Conservation (phyloP, 148 eudicot genomes). For the Nepenthes gracilis region DNA sequence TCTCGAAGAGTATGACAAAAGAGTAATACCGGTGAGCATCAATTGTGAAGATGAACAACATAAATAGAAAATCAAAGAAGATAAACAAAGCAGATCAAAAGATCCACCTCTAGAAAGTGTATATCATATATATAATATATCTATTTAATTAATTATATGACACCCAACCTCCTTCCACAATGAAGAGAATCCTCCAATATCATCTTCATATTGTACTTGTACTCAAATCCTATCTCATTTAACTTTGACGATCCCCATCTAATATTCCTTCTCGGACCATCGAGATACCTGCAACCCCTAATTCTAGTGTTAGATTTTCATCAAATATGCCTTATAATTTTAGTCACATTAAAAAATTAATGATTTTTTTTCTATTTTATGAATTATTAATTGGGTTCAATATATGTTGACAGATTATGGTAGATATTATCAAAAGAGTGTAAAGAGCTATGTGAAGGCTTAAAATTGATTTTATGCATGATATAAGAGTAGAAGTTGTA, state of each 20-base stretch:
- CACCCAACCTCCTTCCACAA: slow-evolving; percentile 13
- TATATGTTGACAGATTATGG: not conserved
- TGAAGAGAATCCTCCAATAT: slow-evolving; percentile 21
- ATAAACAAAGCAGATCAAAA: no score
- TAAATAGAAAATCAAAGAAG: no score
- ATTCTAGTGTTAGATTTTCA: not conserved
- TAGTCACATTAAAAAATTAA: not conserved
- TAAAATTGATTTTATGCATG: no score
- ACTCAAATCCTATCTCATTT: slow-evolving; percentile 29
- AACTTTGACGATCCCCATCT: slow-evolving; percentile 37
- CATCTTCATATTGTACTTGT: slow-evolving; percentile 18
- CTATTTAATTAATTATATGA: not conserved
- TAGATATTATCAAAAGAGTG: no score
- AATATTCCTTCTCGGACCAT: slow-evolving; percentile 15
- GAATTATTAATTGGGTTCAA: not conserved
- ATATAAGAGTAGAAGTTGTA: no score
- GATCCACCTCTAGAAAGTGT: no score
- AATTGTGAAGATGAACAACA: no score
- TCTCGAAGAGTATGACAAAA: no score
- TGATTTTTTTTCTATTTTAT: not conserved
- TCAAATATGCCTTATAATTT: not conserved
- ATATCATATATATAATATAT: no score
- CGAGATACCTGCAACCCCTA: slow-evolving; percentile 12
- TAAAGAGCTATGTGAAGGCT: no score
- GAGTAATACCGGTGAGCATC: no score